Base-by-base conservation (phyloP, 2,329 filamentous ascomycete genomes). In the Arthroderma sp. region DNA sequence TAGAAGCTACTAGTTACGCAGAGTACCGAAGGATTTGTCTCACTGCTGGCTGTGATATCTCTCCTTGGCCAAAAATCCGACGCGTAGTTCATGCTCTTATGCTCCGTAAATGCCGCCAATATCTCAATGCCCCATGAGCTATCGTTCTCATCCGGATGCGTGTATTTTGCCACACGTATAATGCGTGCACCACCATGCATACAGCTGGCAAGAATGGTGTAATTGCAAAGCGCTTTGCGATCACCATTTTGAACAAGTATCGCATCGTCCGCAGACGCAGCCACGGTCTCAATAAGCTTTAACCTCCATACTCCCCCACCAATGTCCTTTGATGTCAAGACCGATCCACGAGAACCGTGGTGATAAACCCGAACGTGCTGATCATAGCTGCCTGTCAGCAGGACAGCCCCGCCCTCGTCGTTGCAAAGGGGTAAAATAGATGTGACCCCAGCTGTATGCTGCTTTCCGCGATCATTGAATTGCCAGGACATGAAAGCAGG, bases 51-150 rank as follows among this genome's bases (percentile, higher is more conserved):
- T 44, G n/a, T 46, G 40, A n/a, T 54, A 52, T 41, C 53, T 59
- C 15, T 22, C 3, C 15, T 22, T 22, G 15, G 15, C 57, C 59
- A 60, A 22, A 62, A 55, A 62, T 88, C 87, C 54, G 83, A 85
- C 5, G 82, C 88, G 60, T 96, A 96, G 56, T 94, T 94, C 86
- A 95, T 94, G 60, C 86, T 94, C 64, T 83, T 71, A 59, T 95
- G 87, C 58, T 89, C 83, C 53, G 85, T 82, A 56, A 94, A 94
- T 43, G 72, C 74, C 0, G 74, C 80, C 39, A 88, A 52, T 1
- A 89, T 69, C 37, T 73, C 67, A 46, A 91, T 80, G 1, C 56
- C 57, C 74, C 81, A 86, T 45, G 65, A 48, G 49, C 62, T 59
- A 1, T 63, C 54, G 1, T 59, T 57, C 29, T 53, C 48, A 11